Evolutionary conservation across 2,329 filamentous ascomycete species (phyloP), one percentile per base, ranked within the genome.

Genomic region (Xylaria sp.): DNA sequence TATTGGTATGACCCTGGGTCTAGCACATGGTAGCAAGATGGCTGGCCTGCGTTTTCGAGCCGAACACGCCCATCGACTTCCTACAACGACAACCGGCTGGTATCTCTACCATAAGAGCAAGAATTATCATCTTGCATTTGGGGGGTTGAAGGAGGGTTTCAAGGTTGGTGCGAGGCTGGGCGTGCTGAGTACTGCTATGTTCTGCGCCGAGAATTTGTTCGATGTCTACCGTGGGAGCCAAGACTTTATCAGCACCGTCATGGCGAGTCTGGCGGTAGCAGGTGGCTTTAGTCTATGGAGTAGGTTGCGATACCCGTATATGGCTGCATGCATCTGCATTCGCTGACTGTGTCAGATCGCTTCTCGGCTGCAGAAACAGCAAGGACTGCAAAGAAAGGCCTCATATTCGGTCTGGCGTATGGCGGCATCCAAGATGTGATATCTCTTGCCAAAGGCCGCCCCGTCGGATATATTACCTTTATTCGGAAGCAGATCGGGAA

Each of bases 71-170:
- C 96, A 99, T 84, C 92, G 95, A 72, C 89, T 98, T 70, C 96
- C 96, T 21, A 90, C 88, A 3, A 90, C 90, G 0, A 90, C 93
- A 30, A 89, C 90, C 1, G 95, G 94, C 19, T 99, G 96, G 96
- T 99, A 95, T 78, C 88, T 98, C n/a, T 99, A 99, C 81, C 95
- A 98, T 84, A 98, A 98, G 82, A 93, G 90, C 78, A 98, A 98
- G 81, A 98, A 97, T 81, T 98, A 99, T 82, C 89, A 93, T 75
- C 87, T 92, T 60, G 90, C 93, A 75, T 86, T 92, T 24, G 92
- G 92, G 5, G 95, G 92, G 0, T 83, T 97, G 19, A 88, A 88
- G 61, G 93, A 97, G 76, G 96, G 93, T 0, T 74, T 93, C 58
- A 89, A 87, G 72, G 93, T 96, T 85, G 94, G 92, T 1, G 78